phyloP scores from a whole-genome alignment of 2,329 filamentous ascomycete species.

The Tricladium varicosporioides region DNA sequence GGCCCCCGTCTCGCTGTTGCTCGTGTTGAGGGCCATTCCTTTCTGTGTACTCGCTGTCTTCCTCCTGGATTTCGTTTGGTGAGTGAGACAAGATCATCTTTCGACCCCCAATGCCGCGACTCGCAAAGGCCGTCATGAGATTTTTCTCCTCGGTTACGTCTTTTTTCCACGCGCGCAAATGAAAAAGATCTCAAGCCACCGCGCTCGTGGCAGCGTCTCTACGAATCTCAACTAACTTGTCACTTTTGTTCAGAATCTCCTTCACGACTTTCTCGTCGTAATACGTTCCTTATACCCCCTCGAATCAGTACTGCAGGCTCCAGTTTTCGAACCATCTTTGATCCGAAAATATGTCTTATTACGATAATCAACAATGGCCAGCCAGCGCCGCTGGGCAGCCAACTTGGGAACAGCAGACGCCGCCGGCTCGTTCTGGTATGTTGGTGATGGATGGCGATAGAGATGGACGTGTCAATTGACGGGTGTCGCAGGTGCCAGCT shows the following conservation, averaged over 20 bases:
- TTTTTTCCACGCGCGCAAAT: slow-evolving; percentile 15
- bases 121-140: slow-evolving; percentile 17
- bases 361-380: slow-evolving; percentile 65
- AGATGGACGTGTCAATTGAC: slow-evolving; percentile 25
- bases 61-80: slow-evolving; percentile 26
- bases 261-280: slow-evolving; percentile 29
- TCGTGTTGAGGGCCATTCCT: slow-evolving; percentile 23
- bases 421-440: slow-evolving; percentile 71
- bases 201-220: background rate
- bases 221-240: background rate
- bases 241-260: slow-evolving; percentile 15
- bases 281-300: slow-evolving; percentile 33
- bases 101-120: slow-evolving; percentile 12
- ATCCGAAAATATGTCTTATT: slow-evolving; percentile 59
- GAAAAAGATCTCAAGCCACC: background rate
- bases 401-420: slow-evolving; percentile 71
- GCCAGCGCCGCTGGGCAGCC: slow-evolving; percentile 51
- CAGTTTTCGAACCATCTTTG: slow-evolving; percentile 34
- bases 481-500: slow-evolving; percentile 63
- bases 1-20: slow-evolving; percentile 16
- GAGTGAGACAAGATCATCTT: slow-evolving; percentile 19
- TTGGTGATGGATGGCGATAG: slow-evolving; percentile 8
- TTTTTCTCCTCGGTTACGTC: slow-evolving; percentile 26
- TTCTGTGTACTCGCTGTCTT: slow-evolving; percentile 23
- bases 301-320: slow-evolving; percentile 31